Evolutionary conservation across 129 eudicot species (phyloP).

Genomic region (Arctium lappa): DNA sequence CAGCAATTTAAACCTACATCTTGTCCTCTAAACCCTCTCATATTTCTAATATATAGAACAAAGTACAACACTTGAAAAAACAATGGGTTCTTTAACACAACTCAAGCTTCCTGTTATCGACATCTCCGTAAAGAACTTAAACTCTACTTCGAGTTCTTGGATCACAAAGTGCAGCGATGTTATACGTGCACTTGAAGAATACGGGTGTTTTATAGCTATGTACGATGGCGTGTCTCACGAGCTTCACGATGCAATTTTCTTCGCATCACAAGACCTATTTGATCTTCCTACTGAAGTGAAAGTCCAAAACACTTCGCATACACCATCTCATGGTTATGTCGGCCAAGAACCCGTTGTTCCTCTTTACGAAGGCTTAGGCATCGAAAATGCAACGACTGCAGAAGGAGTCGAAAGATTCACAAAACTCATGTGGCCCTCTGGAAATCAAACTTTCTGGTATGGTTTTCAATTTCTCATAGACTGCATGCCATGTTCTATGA

Average conservation of each 20-base stretch:
- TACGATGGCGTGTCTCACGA: constrained; percentile 35
- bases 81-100: constrained; percentile 29
- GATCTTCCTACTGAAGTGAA: constrained; percentile 49
- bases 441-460: constrained; percentile 35
- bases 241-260: constrained; percentile 39
- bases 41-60: background rate
- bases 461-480: no score
- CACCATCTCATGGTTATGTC: constrained; percentile 45
- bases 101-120: constrained; percentile 43
- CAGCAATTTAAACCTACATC: background rate
- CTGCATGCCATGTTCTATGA: background rate
- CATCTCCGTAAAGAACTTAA: constrained; percentile 13
- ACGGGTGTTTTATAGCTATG: constrained; percentile 45
- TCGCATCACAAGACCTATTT: constrained; percentile 29
- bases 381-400: constrained; percentile 37
- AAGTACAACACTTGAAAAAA: background rate
- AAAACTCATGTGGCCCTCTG: constrained; percentile 55
- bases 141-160: constrained; percentile 34
- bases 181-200: constrained; percentile 41
- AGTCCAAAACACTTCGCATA: constrained; percentile 26
- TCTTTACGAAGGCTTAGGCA: constrained; percentile 46
- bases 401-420: constrained; percentile 37
- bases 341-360: constrained; percentile 34
- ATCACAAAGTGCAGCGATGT: constrained; percentile 24
- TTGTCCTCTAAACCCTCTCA: background rate